Evolutionary conservation across 2,329 filamentous ascomycete species (phyloP), one percentile per base, ranked within the genome.

Genomic region (Sordariomycetes sp.): DNA sequence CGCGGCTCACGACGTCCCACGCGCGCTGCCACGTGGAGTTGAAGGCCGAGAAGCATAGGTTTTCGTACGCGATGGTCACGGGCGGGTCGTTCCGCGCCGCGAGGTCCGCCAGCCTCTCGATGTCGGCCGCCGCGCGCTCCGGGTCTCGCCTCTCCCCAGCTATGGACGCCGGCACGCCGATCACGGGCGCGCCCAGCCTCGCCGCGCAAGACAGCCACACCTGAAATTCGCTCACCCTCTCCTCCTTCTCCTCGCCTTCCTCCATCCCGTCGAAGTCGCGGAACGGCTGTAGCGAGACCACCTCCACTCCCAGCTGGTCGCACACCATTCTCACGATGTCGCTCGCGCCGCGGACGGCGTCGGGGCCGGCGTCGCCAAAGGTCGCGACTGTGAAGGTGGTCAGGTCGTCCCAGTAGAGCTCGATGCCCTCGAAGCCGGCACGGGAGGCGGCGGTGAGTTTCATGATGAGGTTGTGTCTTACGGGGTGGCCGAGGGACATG

Each of bases 401-500:
- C 14, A 66, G 59, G 58, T 66, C 64, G 24, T 63, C 59, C 62
- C 59, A 65, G 54, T 60, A 64, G 22, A 66, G 50, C 55, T 66
- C 63, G 25, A 66, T 54, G 35, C 61, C 63, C 34, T 57, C 53
- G 58, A 64, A 64, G 18, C 62, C 61, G 34, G 55, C 53, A 10
- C 48, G 34, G 20, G 55, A 20, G 14, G 61, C 64, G 16, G 60
- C 55, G 7, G 55, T 43, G 28, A 65, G 57, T 57, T 66, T 66
- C 20, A 37, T 60, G n/a, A 60, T 46, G n/a, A 66, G 59, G 46
- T 11, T 11, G 22, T 50, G 46, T 7, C 20, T 25, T 14, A n/a
- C 6, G 12, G 59, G 46, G 4, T 53, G 53, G 14, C 64, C 63
- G 5, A 66, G 62, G 4, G 61, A 62, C 63, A 66, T 65, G 37